These are phyloP conservation scores for Persicaria maculosa DNA, from an alignment of 148 eudicot species.

Conservation along the genomic window DNA sequence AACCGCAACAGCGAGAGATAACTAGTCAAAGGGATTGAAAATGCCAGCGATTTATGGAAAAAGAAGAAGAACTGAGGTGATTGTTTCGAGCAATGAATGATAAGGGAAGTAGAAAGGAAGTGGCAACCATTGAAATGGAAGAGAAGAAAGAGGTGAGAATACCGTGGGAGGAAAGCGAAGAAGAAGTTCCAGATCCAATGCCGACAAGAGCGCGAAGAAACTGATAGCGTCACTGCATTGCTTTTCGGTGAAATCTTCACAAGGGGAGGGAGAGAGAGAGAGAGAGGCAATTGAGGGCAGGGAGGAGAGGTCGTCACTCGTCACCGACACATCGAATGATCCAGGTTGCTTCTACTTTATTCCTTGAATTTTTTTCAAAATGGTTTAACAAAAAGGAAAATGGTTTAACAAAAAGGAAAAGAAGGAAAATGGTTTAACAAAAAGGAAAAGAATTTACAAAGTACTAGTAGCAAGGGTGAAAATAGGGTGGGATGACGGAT, in stretches of 20 bases:
- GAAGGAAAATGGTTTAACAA: neutral
- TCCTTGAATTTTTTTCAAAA: neutral
- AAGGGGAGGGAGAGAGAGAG: too few species aligned
- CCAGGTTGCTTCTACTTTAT: conserved; percentile 1
- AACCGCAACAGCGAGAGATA: too few species aligned
- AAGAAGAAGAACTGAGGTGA: too few species aligned
- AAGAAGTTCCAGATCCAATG: conserved; percentile 11
- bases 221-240: conserved; percentile 33
- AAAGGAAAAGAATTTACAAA: too few species aligned
- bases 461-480: too few species aligned
- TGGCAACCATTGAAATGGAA: neutral
- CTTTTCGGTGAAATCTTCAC: conserved; percentile 20
- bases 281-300: neutral
- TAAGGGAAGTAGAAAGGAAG: too few species aligned
- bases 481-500: too few species aligned
- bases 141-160: neutral
- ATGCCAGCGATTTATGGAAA: too few species aligned
- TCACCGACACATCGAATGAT: conserved; percentile 5
- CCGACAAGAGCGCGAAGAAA: conserved; percentile 13
- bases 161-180: neutral
- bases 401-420: too few species aligned
- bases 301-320: neutral
- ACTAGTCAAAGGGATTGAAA: too few species aligned
- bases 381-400: neutral
- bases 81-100: too few species aligned